These are phyloP conservation scores for Endocladia muricata DNA, from an alignment of 31 red algal genomes.

Conservation along the genomic window DNA sequence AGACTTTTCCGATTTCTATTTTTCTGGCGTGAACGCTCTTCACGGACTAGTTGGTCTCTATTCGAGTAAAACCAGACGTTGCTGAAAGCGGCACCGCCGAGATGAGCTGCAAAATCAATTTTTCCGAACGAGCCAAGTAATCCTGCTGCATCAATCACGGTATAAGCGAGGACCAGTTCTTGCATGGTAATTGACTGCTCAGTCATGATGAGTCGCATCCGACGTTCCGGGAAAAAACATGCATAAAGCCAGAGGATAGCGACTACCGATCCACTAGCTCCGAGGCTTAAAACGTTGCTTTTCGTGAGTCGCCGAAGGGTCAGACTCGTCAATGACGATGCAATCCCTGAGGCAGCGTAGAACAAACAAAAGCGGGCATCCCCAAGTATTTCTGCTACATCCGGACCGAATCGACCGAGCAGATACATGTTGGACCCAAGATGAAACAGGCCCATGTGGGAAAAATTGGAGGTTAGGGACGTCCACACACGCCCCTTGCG, in stretches of 20 bases:
- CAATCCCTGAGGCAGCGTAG: slow-evolving; percentile 60
- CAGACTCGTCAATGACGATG: slow-evolving; percentile 57
- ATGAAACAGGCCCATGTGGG: slow-evolving; percentile 66
- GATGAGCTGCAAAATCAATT: slow-evolving; percentile 79
- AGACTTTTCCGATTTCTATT: too few species aligned
- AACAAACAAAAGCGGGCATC: slow-evolving; percentile 48
- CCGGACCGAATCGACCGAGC: slow-evolving; percentile 45
- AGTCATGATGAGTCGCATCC: slow-evolving; percentile 48
- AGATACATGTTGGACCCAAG: slow-evolving; percentile 69
- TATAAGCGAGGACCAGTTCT: slow-evolving; percentile 47
- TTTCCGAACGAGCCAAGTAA: slow-evolving; percentile 61
- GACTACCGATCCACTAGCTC: slow-evolving; percentile 67
- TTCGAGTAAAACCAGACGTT: slow-evolving; percentile 68
- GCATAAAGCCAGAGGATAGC: slow-evolving; percentile 62
- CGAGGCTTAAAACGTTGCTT: slow-evolving; percentile 50
- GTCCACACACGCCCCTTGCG: slow-evolving; percentile 48
- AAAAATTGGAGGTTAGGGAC: slow-evolving; percentile 71
- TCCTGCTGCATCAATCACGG: slow-evolving; percentile 70
- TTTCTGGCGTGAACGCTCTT: not conserved
- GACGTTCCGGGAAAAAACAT: slow-evolving; percentile 54
- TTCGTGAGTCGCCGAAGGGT: slow-evolving; percentile 45
- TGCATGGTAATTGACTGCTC: slow-evolving; percentile 48
- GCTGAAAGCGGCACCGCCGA: slow-evolving; percentile 60
- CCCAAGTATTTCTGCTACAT: slow-evolving; percentile 51
- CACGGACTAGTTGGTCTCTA: slow-evolving; percentile 48